Base-by-base conservation (phyloP, 1,284 basidiomycete species). In the Moesziomyces aphidis region DNA sequence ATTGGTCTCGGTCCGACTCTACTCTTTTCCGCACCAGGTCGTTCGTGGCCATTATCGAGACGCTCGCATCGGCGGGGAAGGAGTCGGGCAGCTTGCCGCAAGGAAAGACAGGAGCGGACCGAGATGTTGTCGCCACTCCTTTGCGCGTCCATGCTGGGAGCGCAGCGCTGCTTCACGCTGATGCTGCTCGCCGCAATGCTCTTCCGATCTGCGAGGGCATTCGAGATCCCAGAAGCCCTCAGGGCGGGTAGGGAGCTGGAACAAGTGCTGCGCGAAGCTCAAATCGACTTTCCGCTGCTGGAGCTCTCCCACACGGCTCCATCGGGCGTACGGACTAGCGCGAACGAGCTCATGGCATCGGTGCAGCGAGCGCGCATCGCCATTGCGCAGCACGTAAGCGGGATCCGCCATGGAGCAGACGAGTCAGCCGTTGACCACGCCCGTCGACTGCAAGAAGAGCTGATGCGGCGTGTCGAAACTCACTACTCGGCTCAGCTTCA, bases 331-430 rank as follows among this genome's bases (percentile, higher is more conserved):
- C 39, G 39, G 3, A 8, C 39, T 19, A 15, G 39, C 13, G 19
- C 39, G 17, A 42, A 17, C 31, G 26, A 45, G 13, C 57, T 66
- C 28, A 50, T 66, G 36, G 45, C 34, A 11, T 24, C 44, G 2
- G 34, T 57, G 7, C 57, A 66, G 22, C 52, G 36, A 22, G 63
- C 57, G 8, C 58, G 63, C 4, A 49, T 66, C 15, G 63, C 63
- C 13, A 56, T 66, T 13, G 57, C 63, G 1, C 19, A 55, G 3
- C 50, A 66, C 24, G 48, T 56, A 8, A 53, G 7, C n/a, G 17
- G 2, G 31, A 39, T 11, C 43, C 45, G 9, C 17, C 17, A 31
- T 4, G 17, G 11, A 17, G 22, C 43, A 5, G 36, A 23, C 10
- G 39, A 13, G 6, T 50, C 51, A 1, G 44, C 34, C 4, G 13